phyloP scores from a whole-genome alignment of 768 basidiomycete species.

The Amylocystis lapponica region DNA sequence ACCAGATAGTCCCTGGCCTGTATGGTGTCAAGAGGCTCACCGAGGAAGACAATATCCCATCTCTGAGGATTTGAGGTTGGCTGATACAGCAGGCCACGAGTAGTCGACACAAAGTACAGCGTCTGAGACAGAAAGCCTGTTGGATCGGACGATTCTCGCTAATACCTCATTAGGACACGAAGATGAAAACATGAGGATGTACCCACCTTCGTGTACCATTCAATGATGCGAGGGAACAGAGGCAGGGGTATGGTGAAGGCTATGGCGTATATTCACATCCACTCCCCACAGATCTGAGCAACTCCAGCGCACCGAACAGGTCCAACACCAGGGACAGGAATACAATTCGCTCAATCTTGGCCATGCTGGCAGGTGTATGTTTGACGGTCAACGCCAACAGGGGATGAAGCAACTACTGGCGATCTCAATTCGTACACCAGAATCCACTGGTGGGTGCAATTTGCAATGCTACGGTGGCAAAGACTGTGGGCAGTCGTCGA shows the following conservation, averaged over 20 bases:
- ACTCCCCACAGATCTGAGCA: not conserved
- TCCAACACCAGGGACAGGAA: conserved; percentile 90
- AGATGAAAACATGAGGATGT: conserved; percentile 1
- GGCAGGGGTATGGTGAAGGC: conserved; percentile 96
- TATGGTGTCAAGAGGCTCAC: conserved; percentile 30
- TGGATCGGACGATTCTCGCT: conserved; percentile 71
- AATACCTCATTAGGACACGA: not conserved
- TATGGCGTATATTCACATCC: conserved; percentile 23
- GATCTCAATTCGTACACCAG: too few relatives aligned
- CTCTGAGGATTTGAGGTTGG: conserved; percentile 55
- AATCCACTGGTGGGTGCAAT: too few relatives aligned
- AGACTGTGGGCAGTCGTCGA: too few relatives aligned
- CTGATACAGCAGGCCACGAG: conserved; percentile 63
- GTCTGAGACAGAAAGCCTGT: conserved; percentile 70
- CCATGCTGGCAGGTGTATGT: conserved; percentile 33
- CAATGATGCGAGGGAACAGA: conserved; percentile 94
- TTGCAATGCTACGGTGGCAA: too few relatives aligned
- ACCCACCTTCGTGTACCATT: conserved; percentile 79
- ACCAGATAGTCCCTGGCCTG: not conserved
- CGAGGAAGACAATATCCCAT: conserved; percentile 96
- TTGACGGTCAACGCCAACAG: conserved; percentile 2
- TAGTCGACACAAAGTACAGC: conserved; percentile 55
- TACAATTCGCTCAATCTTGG: conserved; percentile 71
- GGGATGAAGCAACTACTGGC: too few relatives aligned
- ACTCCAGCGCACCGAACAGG: conserved; percentile 52